These are phyloP conservation scores for Paraphoma chrysanthemicola DNA, from an alignment of 2,329 filamentous ascomycete species.

Conservation along the genomic window DNA sequence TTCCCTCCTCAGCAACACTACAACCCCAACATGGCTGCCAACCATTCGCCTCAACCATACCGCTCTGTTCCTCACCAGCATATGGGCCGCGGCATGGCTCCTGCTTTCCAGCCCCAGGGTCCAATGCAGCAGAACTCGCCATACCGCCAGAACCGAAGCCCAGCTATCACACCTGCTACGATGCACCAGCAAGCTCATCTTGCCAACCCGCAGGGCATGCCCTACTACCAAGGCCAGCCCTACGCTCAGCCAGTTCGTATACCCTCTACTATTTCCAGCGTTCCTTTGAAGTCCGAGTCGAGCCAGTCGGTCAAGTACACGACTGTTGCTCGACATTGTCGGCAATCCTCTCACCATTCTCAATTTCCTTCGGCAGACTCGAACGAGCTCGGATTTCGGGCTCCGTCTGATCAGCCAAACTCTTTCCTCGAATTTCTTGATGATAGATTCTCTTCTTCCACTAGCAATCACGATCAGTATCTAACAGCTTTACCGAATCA, in stretches of 20 bases:
- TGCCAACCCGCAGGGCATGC: slow-evolving; percentile 64
- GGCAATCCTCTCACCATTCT: slow-evolving; percentile 10
- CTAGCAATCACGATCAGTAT: slow-evolving; percentile 73
- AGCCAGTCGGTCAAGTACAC: slow-evolving; percentile 26
- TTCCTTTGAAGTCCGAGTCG: slow-evolving; percentile 20
- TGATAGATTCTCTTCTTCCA: slow-evolving; percentile 72
- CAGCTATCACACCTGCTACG: slow-evolving; percentile 66
- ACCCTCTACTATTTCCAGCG: slow-evolving; percentile 52
- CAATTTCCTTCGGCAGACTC: slow-evolving; percentile 17
- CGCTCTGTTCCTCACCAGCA: slow-evolving; percentile 59
- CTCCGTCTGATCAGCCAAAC: slow-evolving; percentile 24
- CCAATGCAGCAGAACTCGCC: slow-evolving; percentile 64
- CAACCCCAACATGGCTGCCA: slow-evolving; percentile 50
- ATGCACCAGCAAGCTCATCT: slow-evolving; percentile 68
- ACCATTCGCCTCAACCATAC: slow-evolving; percentile 61
- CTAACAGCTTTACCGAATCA: slow-evolving; percentile 73
- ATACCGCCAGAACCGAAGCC: slow-evolving; percentile 63
- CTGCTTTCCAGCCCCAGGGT: slow-evolving; percentile 57
- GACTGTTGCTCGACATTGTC: slow-evolving; percentile 20
- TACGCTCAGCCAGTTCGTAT: slow-evolving; percentile 67
- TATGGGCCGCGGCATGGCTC: slow-evolving; percentile 59
- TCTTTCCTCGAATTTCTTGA: slow-evolving; percentile 37
- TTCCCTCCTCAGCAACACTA: slow-evolving; percentile 51
- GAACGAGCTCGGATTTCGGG: slow-evolving; percentile 23
- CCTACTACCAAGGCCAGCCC: slow-evolving; percentile 66